A percentile compares a stretch with the other conserved stretches of the same genome.
These are phyloP conservation scores for Hyparrhenia diplandra DNA, from an alignment of 176 grass and related monocot species.

Conservation along the genomic window DNA sequence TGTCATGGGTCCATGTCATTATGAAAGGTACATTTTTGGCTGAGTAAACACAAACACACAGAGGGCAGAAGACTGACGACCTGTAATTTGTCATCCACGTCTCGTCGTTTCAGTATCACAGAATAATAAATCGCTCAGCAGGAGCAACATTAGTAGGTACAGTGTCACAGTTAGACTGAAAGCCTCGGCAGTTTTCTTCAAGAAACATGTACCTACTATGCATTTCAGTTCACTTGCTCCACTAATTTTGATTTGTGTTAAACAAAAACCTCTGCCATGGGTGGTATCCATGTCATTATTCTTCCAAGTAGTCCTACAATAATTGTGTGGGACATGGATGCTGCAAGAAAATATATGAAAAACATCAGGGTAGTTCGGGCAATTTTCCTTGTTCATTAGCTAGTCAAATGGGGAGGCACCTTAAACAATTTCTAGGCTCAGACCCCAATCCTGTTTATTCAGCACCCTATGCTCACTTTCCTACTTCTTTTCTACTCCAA, in stretches of 20 bases:
- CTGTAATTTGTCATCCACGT: conserved; percentile 16
- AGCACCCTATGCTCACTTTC: not conserved
- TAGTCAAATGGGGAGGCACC: not conserved
- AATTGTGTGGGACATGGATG: not conserved
- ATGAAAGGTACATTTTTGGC: conserved; percentile 28
- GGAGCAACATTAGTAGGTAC: not conserved
- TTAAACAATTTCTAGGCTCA: not conserved
- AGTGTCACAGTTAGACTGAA: not conserved
- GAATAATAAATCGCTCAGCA: conserved; percentile 5
- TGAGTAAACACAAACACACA: not conserved
- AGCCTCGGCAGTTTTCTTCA: too few relatives aligned
- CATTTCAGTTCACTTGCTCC: not conserved
- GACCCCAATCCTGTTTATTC: not conserved
- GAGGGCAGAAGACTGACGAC: not conserved
- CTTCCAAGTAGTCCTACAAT: not conserved
- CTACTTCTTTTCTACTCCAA: not conserved
- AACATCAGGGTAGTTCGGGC: not conserved
- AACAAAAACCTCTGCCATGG: not conserved
- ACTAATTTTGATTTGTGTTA: not conserved
- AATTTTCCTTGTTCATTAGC: not conserved
- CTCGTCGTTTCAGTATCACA: not conserved
- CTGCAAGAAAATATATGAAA: not conserved
- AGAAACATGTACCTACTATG: not conserved
- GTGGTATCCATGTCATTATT: conserved; percentile 25
- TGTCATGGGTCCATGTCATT: not conserved